Base-by-base conservation (phyloP, 2,329 filamentous ascomycete species). In the Pyrenochaeta sp. region DNA sequence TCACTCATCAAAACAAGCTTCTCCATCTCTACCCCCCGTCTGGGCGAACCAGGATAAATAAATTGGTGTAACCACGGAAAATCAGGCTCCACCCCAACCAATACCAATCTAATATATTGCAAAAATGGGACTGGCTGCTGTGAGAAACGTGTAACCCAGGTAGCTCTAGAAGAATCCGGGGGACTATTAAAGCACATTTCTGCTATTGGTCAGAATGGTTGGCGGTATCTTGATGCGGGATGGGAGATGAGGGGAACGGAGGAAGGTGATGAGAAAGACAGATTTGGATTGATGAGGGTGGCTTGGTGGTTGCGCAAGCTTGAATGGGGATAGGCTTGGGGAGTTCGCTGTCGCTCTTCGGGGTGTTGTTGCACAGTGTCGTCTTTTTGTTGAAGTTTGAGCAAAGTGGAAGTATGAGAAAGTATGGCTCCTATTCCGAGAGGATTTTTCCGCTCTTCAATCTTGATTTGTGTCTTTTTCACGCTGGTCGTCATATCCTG, bases 61-160 rank as follows among this genome's bases (percentile, higher is more conserved):
- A 22, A 48, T 52, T 56, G 24, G 44, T 44, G 36, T 30, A 56
- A 56, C 54, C 54, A 56, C 54, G 28, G 44, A 42, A 53, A 44
- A 44, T 44, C 42, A 12, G 12, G 28, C 22, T 3, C 2, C 42
- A 44, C 22, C 42, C 42, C 25, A 6, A 4, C 22, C 12, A 44
- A 6, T 15, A 27, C 24, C 34, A 47, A 47, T 53, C 44, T 48
- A 56, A 56, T 56, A 48, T 52, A 52, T 39, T 34, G 48, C 43
- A 56, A 50, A 50, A 50, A 24, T 22, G 47, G 53, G 47, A 56
- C 46, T 51, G 53, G 53, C 40, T 46, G 40, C 9, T 30, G n/a
- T 6, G 19, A 28, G 25, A 15, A 45, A 47, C 46, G 53, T 56
- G 40, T 56, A n/a, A 19, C 24, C 39, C 28, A 24, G 42, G 47